A percentile compares a stretch with the other conserved stretches of the same genome.
Conservation (phyloP, 257 asterid genomes). For the Salvia hispanica region DNA sequence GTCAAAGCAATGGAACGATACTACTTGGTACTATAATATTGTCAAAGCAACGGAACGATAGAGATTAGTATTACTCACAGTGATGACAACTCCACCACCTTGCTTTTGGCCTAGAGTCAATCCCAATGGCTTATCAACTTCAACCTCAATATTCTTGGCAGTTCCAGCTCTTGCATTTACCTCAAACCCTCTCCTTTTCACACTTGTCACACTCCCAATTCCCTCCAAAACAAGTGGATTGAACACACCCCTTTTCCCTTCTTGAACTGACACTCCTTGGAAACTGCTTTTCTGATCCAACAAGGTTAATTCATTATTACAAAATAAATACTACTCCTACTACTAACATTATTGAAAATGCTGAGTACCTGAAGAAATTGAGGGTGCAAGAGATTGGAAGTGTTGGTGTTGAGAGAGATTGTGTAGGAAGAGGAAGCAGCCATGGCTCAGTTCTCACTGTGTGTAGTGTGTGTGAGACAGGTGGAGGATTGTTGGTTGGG, state of each 20-base stretch:
- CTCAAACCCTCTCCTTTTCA: constrained; percentile 46
- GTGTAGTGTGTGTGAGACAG: constrained; percentile 24
- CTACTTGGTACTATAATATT: no score
- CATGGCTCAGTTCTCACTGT: constrained; percentile 41
- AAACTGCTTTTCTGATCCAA: constrained; percentile 63
- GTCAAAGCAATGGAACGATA: no score
- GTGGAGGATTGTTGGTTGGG: constrained; percentile 16
- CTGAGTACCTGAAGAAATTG: constrained; percentile 51
- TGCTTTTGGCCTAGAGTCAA: constrained; percentile 82
- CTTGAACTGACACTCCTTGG: constrained; percentile 65
- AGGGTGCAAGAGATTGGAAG: constrained; percentile 34
- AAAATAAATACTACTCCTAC: neutral
- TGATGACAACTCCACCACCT: constrained; percentile 90
- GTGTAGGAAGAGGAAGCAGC: constrained; percentile 70
- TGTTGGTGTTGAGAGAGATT: constrained; percentile 37
- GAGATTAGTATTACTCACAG: constrained; percentile 52
- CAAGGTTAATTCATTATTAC: neutral
- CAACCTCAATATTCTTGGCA: constrained; percentile 86
- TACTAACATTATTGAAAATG: neutral
- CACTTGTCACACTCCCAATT: constrained; percentile 21
- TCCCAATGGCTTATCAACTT: constrained; percentile 97
- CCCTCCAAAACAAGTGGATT: constrained; percentile 47
- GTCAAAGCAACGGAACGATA: no score
- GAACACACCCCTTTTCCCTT: constrained; percentile 58
- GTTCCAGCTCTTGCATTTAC: constrained; percentile 67